phyloP scores from a whole-genome alignment of 2,329 filamentous ascomycete species.

The Monilinia fructigena region DNA sequence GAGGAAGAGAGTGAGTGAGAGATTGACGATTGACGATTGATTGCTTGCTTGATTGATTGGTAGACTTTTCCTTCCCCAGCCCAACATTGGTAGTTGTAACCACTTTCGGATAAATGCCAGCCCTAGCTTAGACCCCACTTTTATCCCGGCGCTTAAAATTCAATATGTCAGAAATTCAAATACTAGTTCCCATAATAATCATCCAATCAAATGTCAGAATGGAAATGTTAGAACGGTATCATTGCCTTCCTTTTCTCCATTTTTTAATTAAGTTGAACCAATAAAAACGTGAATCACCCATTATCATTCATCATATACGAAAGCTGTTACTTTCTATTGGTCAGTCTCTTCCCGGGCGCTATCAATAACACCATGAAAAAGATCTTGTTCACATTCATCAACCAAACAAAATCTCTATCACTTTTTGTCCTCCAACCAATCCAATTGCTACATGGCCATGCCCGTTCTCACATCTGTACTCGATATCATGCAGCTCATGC shows the following conservation, averaged over 20 bases:
- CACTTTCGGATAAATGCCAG: neutral
- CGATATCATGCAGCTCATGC: neutral
- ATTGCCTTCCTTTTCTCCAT: too few relatives aligned
- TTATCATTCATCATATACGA: neutral
- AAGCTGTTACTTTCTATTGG: slow-evolving; percentile 9
- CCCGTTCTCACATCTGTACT: neutral
- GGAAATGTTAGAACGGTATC: too few relatives aligned
- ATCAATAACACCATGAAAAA: slow-evolving; percentile 3
- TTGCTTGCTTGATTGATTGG: too few relatives aligned
- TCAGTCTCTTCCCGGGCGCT: slow-evolving; percentile 11
- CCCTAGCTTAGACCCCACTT: neutral
- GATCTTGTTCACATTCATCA: neutral
- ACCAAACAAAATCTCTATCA: slow-evolving; percentile 12
- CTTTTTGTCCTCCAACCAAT: slow-evolving; percentile 10
- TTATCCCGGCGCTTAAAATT: slow-evolving; percentile 5
- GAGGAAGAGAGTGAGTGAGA: too few relatives aligned
- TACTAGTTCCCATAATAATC: neutral
- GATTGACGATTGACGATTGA: too few relatives aligned
- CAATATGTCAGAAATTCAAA: neutral
- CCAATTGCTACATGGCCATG: neutral
- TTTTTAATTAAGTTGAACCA: neutral
- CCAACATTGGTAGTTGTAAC: neutral
- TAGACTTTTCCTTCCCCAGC: too few relatives aligned
- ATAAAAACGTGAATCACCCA: slow-evolving; percentile 8
- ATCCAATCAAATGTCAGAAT: slow-evolving; percentile 2